These are phyloP conservation scores for Avena eriantha DNA, from an alignment of 176 grass and related monocot species.

Conservation along the genomic window DNA sequence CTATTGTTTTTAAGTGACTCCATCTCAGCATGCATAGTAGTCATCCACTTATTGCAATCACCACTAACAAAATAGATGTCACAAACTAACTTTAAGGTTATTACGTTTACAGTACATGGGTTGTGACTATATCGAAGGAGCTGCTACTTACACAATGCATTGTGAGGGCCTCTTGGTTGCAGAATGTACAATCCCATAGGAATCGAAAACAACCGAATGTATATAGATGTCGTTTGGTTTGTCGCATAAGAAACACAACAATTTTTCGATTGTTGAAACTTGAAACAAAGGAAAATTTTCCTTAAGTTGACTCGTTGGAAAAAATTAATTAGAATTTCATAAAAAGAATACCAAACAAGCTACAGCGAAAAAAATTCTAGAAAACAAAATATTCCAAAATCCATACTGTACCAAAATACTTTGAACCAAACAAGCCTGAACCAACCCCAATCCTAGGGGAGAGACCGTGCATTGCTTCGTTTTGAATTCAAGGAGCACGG, in stretches of 20 bases:
- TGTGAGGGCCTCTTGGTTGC: background rate
- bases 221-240: background rate
- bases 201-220: background rate
- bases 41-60: too few relatives aligned
- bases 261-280: too few relatives aligned
- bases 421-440: background rate
- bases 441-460: background rate
- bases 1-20: too few relatives aligned
- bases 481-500: background rate
- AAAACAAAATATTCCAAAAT: background rate
- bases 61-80: background rate
- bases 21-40: too few relatives aligned
- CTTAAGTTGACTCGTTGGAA: too few relatives aligned
- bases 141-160: background rate
- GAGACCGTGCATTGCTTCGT: background rate
- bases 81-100: background rate
- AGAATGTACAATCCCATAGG: background rate
- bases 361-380: background rate
- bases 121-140: background rate
- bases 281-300: too few relatives aligned
- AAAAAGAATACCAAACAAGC: too few relatives aligned
- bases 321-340: too few relatives aligned
- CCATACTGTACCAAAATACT: background rate
- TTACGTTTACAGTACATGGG: background rate
- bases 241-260: too few relatives aligned